Conservation (phyloP, 2,329 filamentous ascomycete species). For the Cladophialophora psammophila region DNA sequence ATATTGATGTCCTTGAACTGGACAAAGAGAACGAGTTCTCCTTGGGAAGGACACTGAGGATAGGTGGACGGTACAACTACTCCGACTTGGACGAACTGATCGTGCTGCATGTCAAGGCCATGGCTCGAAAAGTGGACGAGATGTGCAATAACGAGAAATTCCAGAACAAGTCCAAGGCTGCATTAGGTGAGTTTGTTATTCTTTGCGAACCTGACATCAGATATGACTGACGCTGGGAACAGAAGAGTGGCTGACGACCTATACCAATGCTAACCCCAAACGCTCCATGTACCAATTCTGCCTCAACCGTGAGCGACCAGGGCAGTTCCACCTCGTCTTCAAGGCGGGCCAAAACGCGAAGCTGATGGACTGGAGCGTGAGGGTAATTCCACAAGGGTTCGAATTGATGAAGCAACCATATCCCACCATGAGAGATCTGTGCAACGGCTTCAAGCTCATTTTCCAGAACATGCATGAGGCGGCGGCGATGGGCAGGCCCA, state of each 20-base stretch:
- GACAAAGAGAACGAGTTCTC: slow-evolving; percentile 98
- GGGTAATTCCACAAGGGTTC: slow-evolving; percentile 90
- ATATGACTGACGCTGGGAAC: slow-evolving; percentile 17
- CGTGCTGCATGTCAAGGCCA: slow-evolving; percentile 94
- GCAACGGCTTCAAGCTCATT: slow-evolving; percentile 94
- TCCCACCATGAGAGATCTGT: slow-evolving; percentile 91
- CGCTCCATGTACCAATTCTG: slow-evolving; percentile 96
- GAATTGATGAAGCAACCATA: slow-evolving; percentile 89
- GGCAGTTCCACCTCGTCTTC: slow-evolving; percentile 96
- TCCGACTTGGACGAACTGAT: slow-evolving; percentile 97
- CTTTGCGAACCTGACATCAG: slow-evolving; percentile 16
- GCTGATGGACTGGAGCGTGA: slow-evolving; percentile 82
- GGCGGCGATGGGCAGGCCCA: slow-evolving; percentile 22
- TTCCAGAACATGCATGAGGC: slow-evolving; percentile 67
- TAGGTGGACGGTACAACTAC: slow-evolving; percentile 89
- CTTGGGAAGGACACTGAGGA: slow-evolving; percentile 82
- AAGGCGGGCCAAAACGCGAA: slow-evolving; percentile 81
- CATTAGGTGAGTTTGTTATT: slow-evolving; percentile 74
- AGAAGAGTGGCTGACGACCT: slow-evolving; percentile 97
- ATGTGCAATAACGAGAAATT: slow-evolving; percentile 95
- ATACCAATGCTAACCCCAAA: slow-evolving; percentile 93
- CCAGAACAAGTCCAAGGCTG: slow-evolving; percentile 78
- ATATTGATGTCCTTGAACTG: slow-evolving; percentile 95
- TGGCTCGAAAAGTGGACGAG: slow-evolving; percentile 97
- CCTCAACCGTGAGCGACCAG: slow-evolving; percentile 87